Percentiles rank a stretch among this genome's conserved stretches.
Conservation (phyloP, 2,329 filamentous ascomycete species). For the Laburnicola sp. region DNA sequence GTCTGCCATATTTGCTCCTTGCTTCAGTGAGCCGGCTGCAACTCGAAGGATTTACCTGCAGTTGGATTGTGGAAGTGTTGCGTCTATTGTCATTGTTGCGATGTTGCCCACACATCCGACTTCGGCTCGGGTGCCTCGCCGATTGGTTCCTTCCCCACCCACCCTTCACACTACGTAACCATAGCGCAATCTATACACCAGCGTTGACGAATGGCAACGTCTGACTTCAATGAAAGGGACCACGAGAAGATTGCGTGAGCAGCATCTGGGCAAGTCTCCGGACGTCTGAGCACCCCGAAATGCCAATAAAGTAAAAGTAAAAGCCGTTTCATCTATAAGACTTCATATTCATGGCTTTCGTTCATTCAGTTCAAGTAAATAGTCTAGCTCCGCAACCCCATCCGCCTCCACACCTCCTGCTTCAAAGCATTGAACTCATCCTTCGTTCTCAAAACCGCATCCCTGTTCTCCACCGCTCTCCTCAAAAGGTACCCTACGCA, state of each 20-base stretch:
- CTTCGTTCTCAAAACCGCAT: constrained; percentile 57
- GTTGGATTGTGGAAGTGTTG: background rate
- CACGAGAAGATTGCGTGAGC: no score
- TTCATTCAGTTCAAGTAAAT: background rate
- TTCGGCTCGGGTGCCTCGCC: background rate
- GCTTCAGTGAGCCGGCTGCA: no score
- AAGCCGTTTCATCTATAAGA: no score
- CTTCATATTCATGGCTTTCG: background rate
- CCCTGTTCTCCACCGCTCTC: constrained; percentile 62
- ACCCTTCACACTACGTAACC: constrained; percentile 4
- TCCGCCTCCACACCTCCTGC: constrained; percentile 28
- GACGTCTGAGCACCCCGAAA: no score
- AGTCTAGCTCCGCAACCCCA: constrained; percentile 20
- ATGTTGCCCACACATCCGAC: background rate
- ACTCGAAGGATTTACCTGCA: no score
- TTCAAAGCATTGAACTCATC: constrained; percentile 36
- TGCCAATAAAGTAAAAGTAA: no score
- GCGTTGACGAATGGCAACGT: no score
- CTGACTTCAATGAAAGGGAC: no score
- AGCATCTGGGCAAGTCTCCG: no score
- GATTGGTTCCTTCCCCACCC: constrained; percentile 6
- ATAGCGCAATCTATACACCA: no score
- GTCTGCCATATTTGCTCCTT: constrained; percentile 15
- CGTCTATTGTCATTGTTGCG: background rate
- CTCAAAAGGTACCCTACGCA: constrained; percentile 75